Evolutionary conservation across 2,329 filamentous ascomycete species (phyloP), one percentile per base, ranked within the genome.

Genomic region (Fusarium hainanense): DNA sequence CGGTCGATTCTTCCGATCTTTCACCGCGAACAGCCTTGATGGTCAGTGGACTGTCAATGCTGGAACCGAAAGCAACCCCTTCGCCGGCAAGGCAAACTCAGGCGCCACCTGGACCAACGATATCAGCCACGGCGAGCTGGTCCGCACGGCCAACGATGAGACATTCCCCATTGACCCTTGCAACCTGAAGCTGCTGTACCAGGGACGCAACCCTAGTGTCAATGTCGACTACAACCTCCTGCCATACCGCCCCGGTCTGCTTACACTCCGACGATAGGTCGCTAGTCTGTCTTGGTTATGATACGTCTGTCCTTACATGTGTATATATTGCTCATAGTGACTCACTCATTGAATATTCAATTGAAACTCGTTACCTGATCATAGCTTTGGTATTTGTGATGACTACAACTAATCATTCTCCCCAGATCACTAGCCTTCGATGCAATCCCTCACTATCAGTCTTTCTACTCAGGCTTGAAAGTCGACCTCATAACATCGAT

Each of bases 1-100:
- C 25, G 89, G 89, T 1, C 84, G 89, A 4, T 92, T 87, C 78
- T 91, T 91, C 85, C 88, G 89, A 60, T 90, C 88, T 3, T 91
- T 88, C 81, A 90, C 88, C 3, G 86, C 89, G 9, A 83, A 79
- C 40, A 85, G 81, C 70, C 81, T 91, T 10, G 74, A 75, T 49
- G 89, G 89, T 7, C 61, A 77, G 9, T 91, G 89, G 89, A 89
- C 86, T 0, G 69, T 83, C 7, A 85, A 90, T 71, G 86, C 88
- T 6, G 80, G 81, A 1, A 83, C 74, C 18, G 89, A 91, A 80
- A 79, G 74, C 69, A 79, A 78, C 16, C 88, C 89, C 0, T 91
- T 91, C 63, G 89, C 89, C 16, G 87, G 89, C 71, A 89, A 88
- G 80, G 86, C 83, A 30, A 91, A 91, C 79, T 89, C 84, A 63